Conservation (phyloP, 768 basidiomycete genomes). For the Lentinula sp. region DNA sequence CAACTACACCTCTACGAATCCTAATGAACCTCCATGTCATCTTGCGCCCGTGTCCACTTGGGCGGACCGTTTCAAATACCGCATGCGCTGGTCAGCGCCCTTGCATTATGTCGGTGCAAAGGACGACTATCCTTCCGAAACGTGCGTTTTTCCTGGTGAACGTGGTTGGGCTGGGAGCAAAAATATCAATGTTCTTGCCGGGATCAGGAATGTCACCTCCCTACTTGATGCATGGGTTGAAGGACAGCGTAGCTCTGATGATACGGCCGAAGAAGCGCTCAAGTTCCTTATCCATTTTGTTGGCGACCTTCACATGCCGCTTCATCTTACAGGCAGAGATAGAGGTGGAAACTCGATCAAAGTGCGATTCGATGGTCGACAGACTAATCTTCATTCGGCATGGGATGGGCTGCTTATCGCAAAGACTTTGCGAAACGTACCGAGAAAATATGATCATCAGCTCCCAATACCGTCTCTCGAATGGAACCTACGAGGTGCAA, state of each 20-base stretch:
- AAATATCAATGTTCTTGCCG: constrained; percentile 68
- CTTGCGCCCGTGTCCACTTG: constrained; percentile 82
- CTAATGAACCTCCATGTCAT: constrained; percentile 51
- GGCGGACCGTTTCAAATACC: constrained; percentile 70
- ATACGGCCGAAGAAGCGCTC: constrained; percentile 67
- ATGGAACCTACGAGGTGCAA: constrained; percentile 60
- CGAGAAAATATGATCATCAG: constrained; percentile 70
- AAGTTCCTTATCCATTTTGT: constrained; percentile 92
- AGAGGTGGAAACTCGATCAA: constrained; percentile 82
- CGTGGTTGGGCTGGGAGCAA: constrained; percentile 62
- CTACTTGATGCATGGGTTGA: constrained; percentile 48
- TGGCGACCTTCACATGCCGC: constrained; percentile 90
- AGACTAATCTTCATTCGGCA: constrained; percentile 77
- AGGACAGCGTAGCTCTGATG: constrained; percentile 17
- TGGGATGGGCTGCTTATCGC: constrained; percentile 87
- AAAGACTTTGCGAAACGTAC: constrained; percentile 69
- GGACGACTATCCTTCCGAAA: constrained; percentile 71
- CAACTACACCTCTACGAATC: constrained; percentile 32
- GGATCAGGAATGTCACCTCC: constrained; percentile 67
- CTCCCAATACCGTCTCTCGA: constrained; percentile 68
- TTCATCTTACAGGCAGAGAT: constrained; percentile 86
- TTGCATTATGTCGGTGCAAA: constrained; percentile 73
- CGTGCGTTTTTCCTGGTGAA: constrained; percentile 72
- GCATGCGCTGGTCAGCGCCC: constrained; percentile 66
- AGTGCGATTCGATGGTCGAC: constrained; percentile 66